These are phyloP conservation scores for Bipolaris oryzae DNA, from an alignment of 2,329 filamentous ascomycete genomes.

Conservation along the genomic window DNA sequence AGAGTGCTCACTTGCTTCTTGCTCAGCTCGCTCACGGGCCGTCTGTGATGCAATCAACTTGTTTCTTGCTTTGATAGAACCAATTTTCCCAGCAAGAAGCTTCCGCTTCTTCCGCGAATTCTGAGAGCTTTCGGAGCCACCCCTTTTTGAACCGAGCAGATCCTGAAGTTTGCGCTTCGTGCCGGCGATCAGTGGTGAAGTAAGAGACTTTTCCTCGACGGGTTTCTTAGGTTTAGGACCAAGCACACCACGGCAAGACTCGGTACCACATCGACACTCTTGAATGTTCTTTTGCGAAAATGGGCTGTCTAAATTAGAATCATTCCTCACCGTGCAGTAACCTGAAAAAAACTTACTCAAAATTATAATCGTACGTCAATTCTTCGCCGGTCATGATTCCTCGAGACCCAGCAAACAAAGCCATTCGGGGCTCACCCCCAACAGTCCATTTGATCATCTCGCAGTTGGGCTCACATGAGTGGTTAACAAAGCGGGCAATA, in stretches of 20 bases:
- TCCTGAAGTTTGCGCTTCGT: conserved; percentile 46
- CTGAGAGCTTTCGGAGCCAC: conserved; percentile 29
- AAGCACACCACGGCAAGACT: conserved; percentile 66
- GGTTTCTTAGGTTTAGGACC: conserved; percentile 62
- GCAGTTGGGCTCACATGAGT: conserved; percentile 95
- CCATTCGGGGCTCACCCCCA: conserved; percentile 91
- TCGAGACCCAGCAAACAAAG: conserved; percentile 86
- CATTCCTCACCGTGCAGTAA: background rate
- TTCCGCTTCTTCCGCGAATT: conserved; percentile 44
- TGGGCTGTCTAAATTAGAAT: conserved; percentile 32
- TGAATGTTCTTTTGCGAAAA: conserved; percentile 67
- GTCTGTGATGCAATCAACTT: conserved; percentile 26
- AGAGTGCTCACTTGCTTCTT: conserved; percentile 34
- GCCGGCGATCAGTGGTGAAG: conserved; percentile 38
- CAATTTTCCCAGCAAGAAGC: conserved; percentile 21
- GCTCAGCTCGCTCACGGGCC: conserved; percentile 34
- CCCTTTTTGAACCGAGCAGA: conserved; percentile 29
- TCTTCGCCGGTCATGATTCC: conserved; percentile 96
- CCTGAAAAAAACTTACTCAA: conserved; percentile 58
- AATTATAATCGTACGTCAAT: conserved; percentile 90
- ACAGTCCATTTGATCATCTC: conserved; percentile 99
- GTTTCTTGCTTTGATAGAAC: conserved; percentile 35
- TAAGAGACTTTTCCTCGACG: conserved; percentile 39
- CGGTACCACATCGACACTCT: conserved; percentile 66
- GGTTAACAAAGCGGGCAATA: conserved; percentile 97